Percentiles rank a stretch among this genome's conserved stretches.
Conservation (phyloP, 2,329 filamentous ascomycete species). For the Rhexocercosporidium sp. region DNA sequence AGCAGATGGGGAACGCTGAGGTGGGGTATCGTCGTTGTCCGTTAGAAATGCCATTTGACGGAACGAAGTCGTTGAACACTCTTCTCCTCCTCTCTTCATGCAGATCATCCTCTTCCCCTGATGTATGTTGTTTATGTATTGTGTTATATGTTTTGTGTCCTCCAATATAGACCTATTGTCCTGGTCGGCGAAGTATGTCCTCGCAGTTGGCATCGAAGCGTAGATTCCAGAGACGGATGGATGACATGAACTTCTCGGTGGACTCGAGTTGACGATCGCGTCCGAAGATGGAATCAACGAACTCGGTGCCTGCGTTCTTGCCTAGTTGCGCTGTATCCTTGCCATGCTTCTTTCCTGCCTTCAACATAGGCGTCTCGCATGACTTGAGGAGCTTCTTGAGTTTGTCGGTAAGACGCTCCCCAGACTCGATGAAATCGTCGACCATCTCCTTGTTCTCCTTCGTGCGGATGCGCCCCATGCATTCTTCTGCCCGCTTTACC, state of each 20-base stretch:
- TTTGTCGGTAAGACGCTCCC: slow-evolving; percentile 83
- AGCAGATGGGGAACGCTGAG: background rate
- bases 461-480: slow-evolving; percentile 72
- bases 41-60: slow-evolving; percentile 9
- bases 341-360: slow-evolving; percentile 75
- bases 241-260: slow-evolving; percentile 90
- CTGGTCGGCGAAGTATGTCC: slow-evolving; percentile 73
- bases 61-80: slow-evolving; percentile 2
- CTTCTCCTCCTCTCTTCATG: background rate
- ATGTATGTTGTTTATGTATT: background rate
- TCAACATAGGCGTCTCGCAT: slow-evolving; percentile 95
- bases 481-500: slow-evolving; percentile 87
- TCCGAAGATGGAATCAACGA: slow-evolving; percentile 95
- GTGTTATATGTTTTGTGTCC: background rate
- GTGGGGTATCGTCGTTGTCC: slow-evolving; percentile 8
- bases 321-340: slow-evolving; percentile 77
- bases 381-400: slow-evolving; percentile 86
- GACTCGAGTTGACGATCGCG: slow-evolving; percentile 86
- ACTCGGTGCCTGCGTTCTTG: slow-evolving; percentile 91
- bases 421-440: slow-evolving; percentile 88
- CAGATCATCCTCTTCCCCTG: background rate
- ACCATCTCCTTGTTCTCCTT: slow-evolving; percentile 79
- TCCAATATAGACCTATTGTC: slow-evolving; percentile 32
- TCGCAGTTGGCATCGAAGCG: slow-evolving; percentile 97
- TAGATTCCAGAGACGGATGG: slow-evolving; percentile 71